Conservation (phyloP, 2,329 filamentous ascomycete species). For the Byssothecium circinans region DNA sequence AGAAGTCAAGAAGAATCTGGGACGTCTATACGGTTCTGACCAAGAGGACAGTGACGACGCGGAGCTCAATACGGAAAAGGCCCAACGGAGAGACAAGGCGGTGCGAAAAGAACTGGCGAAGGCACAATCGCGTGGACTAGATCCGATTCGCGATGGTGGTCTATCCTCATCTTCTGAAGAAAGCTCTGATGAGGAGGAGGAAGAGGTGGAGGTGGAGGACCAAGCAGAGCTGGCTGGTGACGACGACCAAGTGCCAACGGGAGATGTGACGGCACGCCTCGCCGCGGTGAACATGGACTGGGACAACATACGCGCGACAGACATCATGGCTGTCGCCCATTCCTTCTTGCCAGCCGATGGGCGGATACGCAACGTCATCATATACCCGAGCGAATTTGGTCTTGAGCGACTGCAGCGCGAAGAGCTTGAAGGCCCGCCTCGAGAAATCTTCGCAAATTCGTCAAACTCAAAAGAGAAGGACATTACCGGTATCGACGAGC, state of each 20-base stretch:
- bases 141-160: slow-evolving; percentile 82
- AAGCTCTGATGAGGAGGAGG: slow-evolving; percentile 53
- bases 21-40: slow-evolving; percentile 73
- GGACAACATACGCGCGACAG: slow-evolving; percentile 89
- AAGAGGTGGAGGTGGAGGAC: slow-evolving; percentile 65
- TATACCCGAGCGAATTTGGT: slow-evolving; percentile 95
- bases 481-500: slow-evolving; percentile 50
- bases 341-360: slow-evolving; percentile 80
- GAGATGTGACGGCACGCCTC: slow-evolving; percentile 81
- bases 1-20: slow-evolving; percentile 78
- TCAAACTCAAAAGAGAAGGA: slow-evolving; percentile 50
- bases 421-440: slow-evolving; percentile 87
- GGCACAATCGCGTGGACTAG: slow-evolving; percentile 58
- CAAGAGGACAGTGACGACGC: slow-evolving; percentile 45
- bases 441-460: slow-evolving; percentile 72
- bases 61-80: slow-evolving; percentile 41
- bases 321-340: slow-evolving; percentile 86
- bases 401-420: slow-evolving; percentile 90
- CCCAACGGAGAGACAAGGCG: slow-evolving; percentile 59
- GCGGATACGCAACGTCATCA: slow-evolving; percentile 72
- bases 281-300: slow-evolving; percentile 96
- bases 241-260: slow-evolving; percentile 69
- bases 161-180: slow-evolving; percentile 56
- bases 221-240: slow-evolving; percentile 57
- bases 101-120: slow-evolving; percentile 69